A percentile compares a stretch with the other conserved stretches of the same genome.
Conservation (phyloP, 768 basidiomycete species). For the Suillus spraguei region DNA sequence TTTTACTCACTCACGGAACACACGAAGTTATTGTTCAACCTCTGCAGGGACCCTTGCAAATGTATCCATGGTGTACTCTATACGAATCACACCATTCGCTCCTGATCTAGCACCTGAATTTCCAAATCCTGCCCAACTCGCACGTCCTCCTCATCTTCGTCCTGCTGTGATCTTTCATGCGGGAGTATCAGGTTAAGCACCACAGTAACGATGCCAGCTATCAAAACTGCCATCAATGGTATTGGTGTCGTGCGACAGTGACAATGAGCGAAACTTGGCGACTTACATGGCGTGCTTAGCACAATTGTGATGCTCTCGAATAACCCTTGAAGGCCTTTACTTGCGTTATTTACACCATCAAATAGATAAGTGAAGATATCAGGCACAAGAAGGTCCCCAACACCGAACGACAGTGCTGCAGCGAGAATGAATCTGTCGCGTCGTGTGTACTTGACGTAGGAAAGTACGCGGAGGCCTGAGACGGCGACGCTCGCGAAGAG, state of each 20-base stretch:
- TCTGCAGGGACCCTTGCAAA: not conserved
- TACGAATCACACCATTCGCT: not conserved
- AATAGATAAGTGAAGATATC: constrained; percentile 71
- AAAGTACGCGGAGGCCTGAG: constrained; percentile 72
- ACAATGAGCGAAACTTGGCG: not conserved
- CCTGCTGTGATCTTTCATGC: constrained; percentile 25
- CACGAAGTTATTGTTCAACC: not conserved
- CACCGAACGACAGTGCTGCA: constrained; percentile 66
- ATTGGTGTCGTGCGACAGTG: not conserved
- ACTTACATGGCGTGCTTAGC: constrained; percentile 79
- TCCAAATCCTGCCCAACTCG: constrained; percentile 31
- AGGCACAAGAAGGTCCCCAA: constrained; percentile 71
- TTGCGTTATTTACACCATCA: constrained; percentile 55
- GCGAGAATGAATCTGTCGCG: constrained; percentile 71
- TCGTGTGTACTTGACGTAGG: constrained; percentile 58
- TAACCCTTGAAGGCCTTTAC: constrained; percentile 61
- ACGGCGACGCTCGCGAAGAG: constrained; percentile 76
- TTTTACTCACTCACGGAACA: not conserved
- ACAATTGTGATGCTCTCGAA: constrained; percentile 81
- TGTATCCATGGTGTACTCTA: not conserved
- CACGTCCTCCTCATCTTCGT: constrained; percentile 26
- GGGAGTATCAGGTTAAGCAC: constrained; percentile 63
- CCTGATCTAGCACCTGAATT: not conserved
- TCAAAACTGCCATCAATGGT: constrained; percentile 44
- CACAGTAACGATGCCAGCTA: constrained; percentile 58